Percentiles rank a stretch among this genome's conserved stretches.
These are phyloP conservation scores for Penicillium robsamsonii DNA, from an alignment of 495 filamentous ascomycete species.

Conservation along the genomic window DNA sequence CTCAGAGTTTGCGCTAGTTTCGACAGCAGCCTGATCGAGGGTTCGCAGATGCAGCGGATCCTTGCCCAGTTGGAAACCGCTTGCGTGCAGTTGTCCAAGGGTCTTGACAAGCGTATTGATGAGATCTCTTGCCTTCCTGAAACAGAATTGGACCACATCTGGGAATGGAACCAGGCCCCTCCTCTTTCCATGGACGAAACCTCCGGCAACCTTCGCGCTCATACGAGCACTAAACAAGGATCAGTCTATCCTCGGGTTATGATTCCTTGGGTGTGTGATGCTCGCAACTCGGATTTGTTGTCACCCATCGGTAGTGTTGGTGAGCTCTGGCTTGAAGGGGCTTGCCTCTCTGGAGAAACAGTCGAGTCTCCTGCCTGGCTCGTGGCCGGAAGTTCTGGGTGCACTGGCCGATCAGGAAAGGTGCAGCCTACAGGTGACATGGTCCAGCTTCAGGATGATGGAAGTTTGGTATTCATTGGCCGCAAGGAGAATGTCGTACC, in stretches of 20 bases:
- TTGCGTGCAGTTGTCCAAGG: slow-evolving; percentile 29
- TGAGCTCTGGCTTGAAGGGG: slow-evolving; percentile 35
- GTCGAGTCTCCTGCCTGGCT: slow-evolving; percentile 38
- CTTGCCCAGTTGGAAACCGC: slow-evolving; percentile 41
- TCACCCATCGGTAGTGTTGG: slow-evolving; percentile 34
- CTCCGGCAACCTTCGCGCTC: slow-evolving; percentile 28
- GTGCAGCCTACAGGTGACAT: slow-evolving; percentile 35
- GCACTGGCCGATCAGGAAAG: slow-evolving; percentile 27
- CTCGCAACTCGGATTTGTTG: slow-evolving; percentile 30
- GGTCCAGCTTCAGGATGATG: slow-evolving; percentile 30
- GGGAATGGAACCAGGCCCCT: slow-evolving; percentile 37
- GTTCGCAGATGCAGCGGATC: slow-evolving; percentile 43
- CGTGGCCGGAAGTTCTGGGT: slow-evolving; percentile 26
- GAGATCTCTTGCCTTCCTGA: slow-evolving; percentile 39
- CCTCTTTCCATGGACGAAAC: slow-evolving; percentile 28
- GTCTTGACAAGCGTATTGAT: slow-evolving; percentile 23
- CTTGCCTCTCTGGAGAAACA: slow-evolving; percentile 24
- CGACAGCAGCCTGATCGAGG: slow-evolving; percentile 47
- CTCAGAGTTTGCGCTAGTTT: slow-evolving; percentile 63
- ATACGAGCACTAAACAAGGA: slow-evolving; percentile 26
- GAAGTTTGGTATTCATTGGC: slow-evolving; percentile 31
- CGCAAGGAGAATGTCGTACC: slow-evolving; percentile 32
- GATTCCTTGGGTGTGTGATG: slow-evolving; percentile 37
- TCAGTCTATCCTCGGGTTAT: slow-evolving; percentile 29
- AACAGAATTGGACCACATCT: slow-evolving; percentile 37